Conservation (phyloP, 805 yeast genomes). For the Jamesozyma lodderae region DNA sequence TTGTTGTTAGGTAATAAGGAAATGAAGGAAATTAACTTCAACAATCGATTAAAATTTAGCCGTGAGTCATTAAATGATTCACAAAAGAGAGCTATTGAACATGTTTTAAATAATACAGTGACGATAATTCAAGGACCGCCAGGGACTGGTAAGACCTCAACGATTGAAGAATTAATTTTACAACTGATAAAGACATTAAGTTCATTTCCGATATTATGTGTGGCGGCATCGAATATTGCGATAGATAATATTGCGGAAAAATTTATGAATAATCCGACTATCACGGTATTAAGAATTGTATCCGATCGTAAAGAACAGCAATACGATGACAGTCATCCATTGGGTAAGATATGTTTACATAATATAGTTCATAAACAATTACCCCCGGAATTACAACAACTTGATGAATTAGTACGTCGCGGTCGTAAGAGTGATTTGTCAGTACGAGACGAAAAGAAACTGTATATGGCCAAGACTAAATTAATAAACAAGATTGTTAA, state of each 20-base stretch:
- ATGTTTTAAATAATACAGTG: slow-evolving; percentile 41
- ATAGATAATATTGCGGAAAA: slow-evolving; percentile 71
- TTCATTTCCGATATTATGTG: slow-evolving; percentile 58
- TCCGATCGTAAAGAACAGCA: slow-evolving; percentile 54
- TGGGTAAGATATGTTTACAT: slow-evolving; percentile 55
- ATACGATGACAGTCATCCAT: slow-evolving; percentile 47
- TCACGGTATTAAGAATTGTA: slow-evolving; percentile 46
- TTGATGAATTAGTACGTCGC: slow-evolving; percentile 35
- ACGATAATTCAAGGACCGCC: slow-evolving; percentile 72
- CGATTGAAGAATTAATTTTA: slow-evolving; percentile 52
- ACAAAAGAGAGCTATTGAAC: slow-evolving; percentile 47
- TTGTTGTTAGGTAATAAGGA: slow-evolving; percentile 49
- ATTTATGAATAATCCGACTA: slow-evolving; percentile 39
- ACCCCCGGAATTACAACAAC: slow-evolving; percentile 37
- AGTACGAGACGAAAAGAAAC: slow-evolving; percentile 42
- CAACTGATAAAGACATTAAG: slow-evolving; percentile 47
- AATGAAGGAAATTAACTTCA: slow-evolving; percentile 47
- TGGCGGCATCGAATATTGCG: slow-evolving; percentile 69
- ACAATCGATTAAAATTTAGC: slow-evolving; percentile 43
- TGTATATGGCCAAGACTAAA: slow-evolving; percentile 36
- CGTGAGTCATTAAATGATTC: slow-evolving; percentile 47
- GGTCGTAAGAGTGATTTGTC: slow-evolving; percentile 36
- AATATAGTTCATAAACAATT: slow-evolving; percentile 46
- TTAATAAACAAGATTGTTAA: slow-evolving; percentile 44
- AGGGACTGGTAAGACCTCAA: slow-evolving; percentile 73